phyloP scores from a whole-genome alignment of 140 eudicot species.

The Ambrosia hybrid region DNA sequence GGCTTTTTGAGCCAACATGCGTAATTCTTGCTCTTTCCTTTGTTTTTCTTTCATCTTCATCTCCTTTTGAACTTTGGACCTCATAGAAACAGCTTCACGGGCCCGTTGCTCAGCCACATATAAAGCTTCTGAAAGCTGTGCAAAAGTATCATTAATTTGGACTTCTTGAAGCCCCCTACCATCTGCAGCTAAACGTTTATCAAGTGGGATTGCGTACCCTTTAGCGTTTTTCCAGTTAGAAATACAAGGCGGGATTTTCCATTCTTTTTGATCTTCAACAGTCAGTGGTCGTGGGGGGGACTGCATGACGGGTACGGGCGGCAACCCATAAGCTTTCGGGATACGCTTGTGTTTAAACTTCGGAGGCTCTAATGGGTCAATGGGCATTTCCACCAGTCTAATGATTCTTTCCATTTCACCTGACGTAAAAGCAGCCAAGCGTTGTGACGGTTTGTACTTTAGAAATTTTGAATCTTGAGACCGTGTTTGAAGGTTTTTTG shows the following conservation, averaged over 20 bases:
- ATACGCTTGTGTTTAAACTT: constrained; percentile 90
- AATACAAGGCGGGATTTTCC: constrained; percentile 88
- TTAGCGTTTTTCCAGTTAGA: constrained; percentile 96
- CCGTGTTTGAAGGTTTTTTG: too few relatives aligned
- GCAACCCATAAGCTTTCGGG: constrained; percentile 92
- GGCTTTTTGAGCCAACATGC: constrained; percentile 65
- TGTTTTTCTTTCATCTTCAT: constrained; percentile 89
- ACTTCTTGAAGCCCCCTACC: constrained; percentile 93
- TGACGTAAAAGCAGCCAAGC: constrained; percentile 34
- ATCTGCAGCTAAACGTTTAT: constrained; percentile 63
- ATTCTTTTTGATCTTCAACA: constrained; percentile 82
- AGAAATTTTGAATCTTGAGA: too few relatives aligned
- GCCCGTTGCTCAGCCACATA: constrained; percentile 63
- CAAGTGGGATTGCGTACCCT: constrained; percentile 89
- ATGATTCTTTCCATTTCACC: constrained; percentile 77
- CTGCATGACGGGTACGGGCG: constrained; percentile 92
- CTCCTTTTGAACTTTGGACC: constrained; percentile 65
- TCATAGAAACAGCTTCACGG: constrained; percentile 74
- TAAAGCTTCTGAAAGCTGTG: constrained; percentile 73
- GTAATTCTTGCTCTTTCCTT: constrained; percentile 43
- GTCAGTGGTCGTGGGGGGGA: constrained; percentile 95
- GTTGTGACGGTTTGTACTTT: too few relatives aligned
- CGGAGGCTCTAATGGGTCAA: constrained; percentile 91
- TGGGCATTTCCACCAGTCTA: constrained; percentile 87
- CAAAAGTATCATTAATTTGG: constrained; percentile 78